Percentiles rank a stretch among this genome's conserved stretches.
Evolutionary conservation across 2,329 filamentous ascomycete genomes (phyloP).

Genomic region (Pleurostoma richardsiae): DNA sequence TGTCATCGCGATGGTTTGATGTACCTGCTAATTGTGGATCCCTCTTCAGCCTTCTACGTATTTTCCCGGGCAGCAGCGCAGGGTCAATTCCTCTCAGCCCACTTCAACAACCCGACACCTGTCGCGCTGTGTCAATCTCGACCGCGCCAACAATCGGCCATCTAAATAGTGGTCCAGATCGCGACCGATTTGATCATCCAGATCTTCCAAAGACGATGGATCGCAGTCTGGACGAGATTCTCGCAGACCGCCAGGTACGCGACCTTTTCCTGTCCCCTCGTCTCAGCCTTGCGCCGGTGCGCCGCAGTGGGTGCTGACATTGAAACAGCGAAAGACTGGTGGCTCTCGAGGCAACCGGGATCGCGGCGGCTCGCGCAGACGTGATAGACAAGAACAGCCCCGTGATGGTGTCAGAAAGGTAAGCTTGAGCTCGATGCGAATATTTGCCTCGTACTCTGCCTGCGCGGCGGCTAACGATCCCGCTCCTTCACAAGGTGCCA

Average conservation of each 20-base stretch:
- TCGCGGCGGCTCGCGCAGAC: slow-evolving; percentile 24
- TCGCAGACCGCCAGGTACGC: slow-evolving; percentile 36
- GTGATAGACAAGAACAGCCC: slow-evolving; percentile 46
- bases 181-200: too few relatives aligned
- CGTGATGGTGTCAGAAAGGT: slow-evolving; percentile 93
- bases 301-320: slow-evolving; percentile 1
- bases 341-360: slow-evolving; percentile 14
- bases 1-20: too few relatives aligned
- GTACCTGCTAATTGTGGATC: too few relatives aligned
- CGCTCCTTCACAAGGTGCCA: slow-evolving; percentile 11
- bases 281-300: not conserved
- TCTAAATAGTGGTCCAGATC: too few relatives aligned
- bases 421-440: slow-evolving; percentile 8
- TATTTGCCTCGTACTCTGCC: slow-evolving; percentile 2
- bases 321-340: slow-evolving; percentile 12
- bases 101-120: too few relatives aligned
- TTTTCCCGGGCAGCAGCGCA: too few relatives aligned
- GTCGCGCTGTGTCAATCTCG: too few relatives aligned
- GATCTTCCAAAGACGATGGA: slow-evolving; percentile 29
- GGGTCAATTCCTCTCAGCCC: too few relatives aligned
- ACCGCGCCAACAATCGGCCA: too few relatives aligned
- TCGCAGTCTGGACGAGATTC: slow-evolving; percentile 52
- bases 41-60: too few relatives aligned
- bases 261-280: not conserved
- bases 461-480: slow-evolving; percentile 5